Conservation (phyloP, 805 yeast species). For the Saccharomycopsis capsularis region DNA sequence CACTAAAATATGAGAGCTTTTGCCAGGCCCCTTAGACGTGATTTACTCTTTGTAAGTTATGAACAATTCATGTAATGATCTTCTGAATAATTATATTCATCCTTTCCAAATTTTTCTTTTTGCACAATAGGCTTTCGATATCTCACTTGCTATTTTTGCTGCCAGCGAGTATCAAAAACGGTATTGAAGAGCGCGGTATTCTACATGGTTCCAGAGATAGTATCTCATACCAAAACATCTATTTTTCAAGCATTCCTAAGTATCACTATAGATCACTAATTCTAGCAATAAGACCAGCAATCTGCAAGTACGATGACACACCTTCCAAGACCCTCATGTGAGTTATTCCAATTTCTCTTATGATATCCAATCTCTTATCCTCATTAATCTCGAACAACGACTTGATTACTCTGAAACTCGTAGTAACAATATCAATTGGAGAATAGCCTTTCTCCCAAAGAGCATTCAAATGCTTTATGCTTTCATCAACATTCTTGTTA, state of each 20-base stretch:
- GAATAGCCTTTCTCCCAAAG: conserved; percentile 90
- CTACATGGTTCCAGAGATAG: background rate
- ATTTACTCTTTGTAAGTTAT: no score
- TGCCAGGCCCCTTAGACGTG: no score
- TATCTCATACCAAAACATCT: no score
- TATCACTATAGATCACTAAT: conserved; percentile 21
- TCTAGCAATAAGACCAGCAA: conserved; percentile 75
- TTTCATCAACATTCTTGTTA: conserved; percentile 49
- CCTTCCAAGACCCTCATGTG: conserved; percentile 95
- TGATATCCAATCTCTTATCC: conserved; percentile 60
- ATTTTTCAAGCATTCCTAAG: no score
- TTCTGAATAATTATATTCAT: no score
- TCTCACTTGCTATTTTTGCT: no score
- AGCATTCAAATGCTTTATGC: conserved; percentile 54
- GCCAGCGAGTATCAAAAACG: no score
- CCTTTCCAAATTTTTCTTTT: no score
- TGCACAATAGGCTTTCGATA: no score
- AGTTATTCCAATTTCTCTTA: conserved; percentile 80
- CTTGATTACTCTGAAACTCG: conserved; percentile 83
- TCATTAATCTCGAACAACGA: conserved; percentile 64
- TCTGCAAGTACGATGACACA: conserved; percentile 77
- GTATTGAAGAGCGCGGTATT: background rate
- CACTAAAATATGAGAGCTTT: no score
- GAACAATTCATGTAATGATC: no score
- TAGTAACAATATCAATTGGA: conserved; percentile 86